A percentile compares a stretch with the other conserved stretches of the same genome.
Conservation (phyloP, 2,329 filamentous ascomycete genomes). For the Chrysoporthe cubensis region DNA sequence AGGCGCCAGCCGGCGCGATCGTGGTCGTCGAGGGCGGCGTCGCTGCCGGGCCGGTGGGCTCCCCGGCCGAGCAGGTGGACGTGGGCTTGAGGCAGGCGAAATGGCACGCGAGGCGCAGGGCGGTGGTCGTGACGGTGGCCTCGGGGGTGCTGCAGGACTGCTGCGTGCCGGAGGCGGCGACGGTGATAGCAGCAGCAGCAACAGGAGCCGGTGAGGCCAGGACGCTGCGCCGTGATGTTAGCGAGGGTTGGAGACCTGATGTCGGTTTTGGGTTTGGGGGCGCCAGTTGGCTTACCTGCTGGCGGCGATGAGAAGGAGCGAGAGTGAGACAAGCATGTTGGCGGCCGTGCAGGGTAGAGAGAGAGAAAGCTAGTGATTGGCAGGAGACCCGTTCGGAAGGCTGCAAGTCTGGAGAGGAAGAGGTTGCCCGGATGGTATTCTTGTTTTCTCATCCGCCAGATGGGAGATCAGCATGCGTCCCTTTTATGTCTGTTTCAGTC, state of each 20-base stretch:
- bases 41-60: constrained; percentile 18
- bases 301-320: not conserved
- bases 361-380: not conserved
- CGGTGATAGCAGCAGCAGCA: not conserved
- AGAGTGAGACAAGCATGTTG: constrained; percentile 2
- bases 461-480: not conserved
- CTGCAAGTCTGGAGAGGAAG: not conserved
- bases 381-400: not conserved
- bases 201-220: not conserved
- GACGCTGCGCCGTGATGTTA: not conserved
- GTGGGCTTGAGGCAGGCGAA: constrained; percentile 1
- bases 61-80: constrained; percentile 1
- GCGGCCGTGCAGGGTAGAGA: not conserved
- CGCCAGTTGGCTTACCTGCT: not conserved
- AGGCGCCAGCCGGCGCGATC: not conserved
- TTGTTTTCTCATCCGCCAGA: not conserved
- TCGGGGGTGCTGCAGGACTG: constrained; percentile 15
- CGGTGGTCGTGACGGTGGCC: not conserved
- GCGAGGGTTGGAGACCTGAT: not conserved
- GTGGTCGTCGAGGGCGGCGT: constrained; percentile 2
- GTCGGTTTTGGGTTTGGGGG: not conserved
- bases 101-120: not conserved
- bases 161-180: not conserved
- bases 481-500: constrained; percentile 12
- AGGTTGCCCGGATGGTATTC: not conserved